Percentiles rank a stretch among this genome's conserved stretches.
Evolutionary conservation across 2,329 filamentous ascomycete genomes (phyloP).

Genomic region (Anisogramma anomala): DNA sequence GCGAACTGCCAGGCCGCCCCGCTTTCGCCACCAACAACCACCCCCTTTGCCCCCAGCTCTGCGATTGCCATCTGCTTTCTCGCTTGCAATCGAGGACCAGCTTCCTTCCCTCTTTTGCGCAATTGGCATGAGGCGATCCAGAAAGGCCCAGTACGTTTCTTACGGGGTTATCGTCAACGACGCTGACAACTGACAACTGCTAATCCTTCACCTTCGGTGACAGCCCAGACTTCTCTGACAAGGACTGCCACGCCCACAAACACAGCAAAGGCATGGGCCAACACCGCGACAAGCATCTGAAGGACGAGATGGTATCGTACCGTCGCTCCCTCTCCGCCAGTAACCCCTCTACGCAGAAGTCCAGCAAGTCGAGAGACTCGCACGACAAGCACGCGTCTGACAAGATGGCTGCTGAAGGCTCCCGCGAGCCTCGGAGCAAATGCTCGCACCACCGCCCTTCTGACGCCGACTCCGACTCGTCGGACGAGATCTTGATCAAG

Average conservation of each 20-base stretch:
- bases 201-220: neutral
- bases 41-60: neutral
- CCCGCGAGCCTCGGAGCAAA: neutral
- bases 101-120: neutral
- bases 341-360: neutral
- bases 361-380: neutral
- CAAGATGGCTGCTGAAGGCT: neutral
- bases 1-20: neutral
- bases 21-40: neutral
- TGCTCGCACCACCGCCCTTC: neutral
- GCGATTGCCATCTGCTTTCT: neutral
- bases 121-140: conserved; percentile 1
- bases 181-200: neutral
- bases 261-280: conserved; percentile 3
- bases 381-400: neutral
- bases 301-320: neutral
- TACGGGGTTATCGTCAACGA: too few relatives aligned
- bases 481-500: conserved; percentile 4
- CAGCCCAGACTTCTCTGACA: conserved; percentile 3
- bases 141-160: neutral
- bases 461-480: conserved; percentile 5
- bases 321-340: neutral
- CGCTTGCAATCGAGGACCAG: neutral
- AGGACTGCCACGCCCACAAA: conserved; percentile 4
- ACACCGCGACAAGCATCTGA: neutral